Evolutionary conservation across 345 rosid genomes (phyloP), one percentile per base, ranked within the genome.

Genomic region (Arabis alpina): DNA sequence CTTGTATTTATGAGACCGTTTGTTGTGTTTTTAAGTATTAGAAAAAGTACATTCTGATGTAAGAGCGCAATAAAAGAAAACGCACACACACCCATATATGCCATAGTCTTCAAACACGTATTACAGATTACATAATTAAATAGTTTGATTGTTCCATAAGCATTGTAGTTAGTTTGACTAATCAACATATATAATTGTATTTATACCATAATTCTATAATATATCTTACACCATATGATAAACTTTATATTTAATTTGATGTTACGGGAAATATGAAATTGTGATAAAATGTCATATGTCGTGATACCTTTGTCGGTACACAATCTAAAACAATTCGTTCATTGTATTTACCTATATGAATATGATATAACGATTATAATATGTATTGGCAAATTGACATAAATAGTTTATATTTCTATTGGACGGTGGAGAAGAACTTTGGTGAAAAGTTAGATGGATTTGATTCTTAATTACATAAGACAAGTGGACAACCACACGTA

Each of bases 401-500:
- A 60, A 44, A 50, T 66, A 62, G 7, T 45, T 45, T 43, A 45
- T 62, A 36, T 72, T 32, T 34, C 3, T 25, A 61, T 61, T 61
- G 68, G 47, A 66, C 34, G 44, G 56, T 13, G 10, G 53, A 51
- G 40, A 50, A 6, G 60, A 66, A 43, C 73, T 66, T 75, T 53
- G 45, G 49, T 53, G 60, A 1, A 61, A 51, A 61, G 74, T 68
- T 75, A 68, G 69, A 60, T 74, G 72, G 63, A 75, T 61, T 60
- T 67, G 68, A 25, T 60, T 15, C 19, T 50, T 58, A 23, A 51
- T 51, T n/a, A 4, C 16, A 34, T 34, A 51, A 43, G 48, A 58
- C 57, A 67, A 52, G 13, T 67, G 64, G 73, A 74, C 78, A 74
- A 53, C 73, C 58, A 74, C 78, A 74, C 64, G 64, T 53, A 74